Evolutionary conservation across 2,329 filamentous ascomycete genomes (phyloP).

Genomic region (Diaporthe nobilis): DNA sequence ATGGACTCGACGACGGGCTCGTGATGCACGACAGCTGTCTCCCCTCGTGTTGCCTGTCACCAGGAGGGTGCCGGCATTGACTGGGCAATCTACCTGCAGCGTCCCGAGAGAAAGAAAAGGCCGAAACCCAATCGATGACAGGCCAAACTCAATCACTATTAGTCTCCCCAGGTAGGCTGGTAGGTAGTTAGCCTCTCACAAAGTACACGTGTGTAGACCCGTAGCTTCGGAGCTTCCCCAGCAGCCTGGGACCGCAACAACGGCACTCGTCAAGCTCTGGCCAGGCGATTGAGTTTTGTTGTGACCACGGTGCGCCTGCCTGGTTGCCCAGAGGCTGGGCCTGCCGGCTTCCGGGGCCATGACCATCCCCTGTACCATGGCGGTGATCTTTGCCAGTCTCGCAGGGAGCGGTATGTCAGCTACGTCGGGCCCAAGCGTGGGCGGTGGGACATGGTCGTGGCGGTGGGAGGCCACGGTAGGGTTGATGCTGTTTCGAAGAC

Average conservation of each 20-base stretch:
- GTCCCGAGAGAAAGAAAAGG: background rate
- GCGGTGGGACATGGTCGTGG: slow-evolving; percentile 4
- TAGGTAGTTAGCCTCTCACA: background rate
- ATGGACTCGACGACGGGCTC: slow-evolving; percentile 2
- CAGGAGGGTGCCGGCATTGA: background rate
- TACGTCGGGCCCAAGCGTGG: background rate
- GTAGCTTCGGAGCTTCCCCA: slow-evolving; percentile 6
- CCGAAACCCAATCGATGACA: slow-evolving; percentile 17
- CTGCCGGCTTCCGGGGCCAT: background rate
- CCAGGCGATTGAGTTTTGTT: slow-evolving; percentile 3
- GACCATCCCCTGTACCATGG: slow-evolving; percentile 10
- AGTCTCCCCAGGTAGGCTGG: background rate
- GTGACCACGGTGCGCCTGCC: slow-evolving; percentile 19
- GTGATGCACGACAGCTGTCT: slow-evolving; percentile 22
- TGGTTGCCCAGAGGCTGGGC: background rate
- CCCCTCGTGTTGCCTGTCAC: slow-evolving; percentile 9
- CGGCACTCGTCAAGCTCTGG: background rate
- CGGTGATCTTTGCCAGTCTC: slow-evolving; percentile 6
- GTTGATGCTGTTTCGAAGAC: slow-evolving; percentile 19
- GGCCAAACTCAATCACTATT: background rate
- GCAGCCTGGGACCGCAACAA: background rate
- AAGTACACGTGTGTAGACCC: background rate
- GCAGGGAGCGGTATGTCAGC: slow-evolving; percentile 19
- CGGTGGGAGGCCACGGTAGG: slow-evolving; percentile 2
- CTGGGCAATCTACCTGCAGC: background rate